Base-by-base conservation (phyloP, 495 filamentous ascomycete genomes). In the Daldinia bambusicola region DNA sequence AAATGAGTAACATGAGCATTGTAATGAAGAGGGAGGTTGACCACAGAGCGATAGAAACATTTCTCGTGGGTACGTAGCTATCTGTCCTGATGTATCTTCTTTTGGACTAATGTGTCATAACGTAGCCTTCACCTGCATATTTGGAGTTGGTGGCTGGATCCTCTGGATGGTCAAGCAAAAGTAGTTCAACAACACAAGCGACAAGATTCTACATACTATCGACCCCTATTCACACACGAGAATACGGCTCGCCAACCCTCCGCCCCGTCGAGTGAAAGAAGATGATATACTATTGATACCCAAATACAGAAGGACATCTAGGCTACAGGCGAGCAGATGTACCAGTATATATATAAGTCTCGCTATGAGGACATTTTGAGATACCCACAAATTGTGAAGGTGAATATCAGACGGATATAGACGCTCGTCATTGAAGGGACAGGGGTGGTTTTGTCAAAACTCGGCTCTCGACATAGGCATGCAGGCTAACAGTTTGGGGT, bases 61-160 rank as follows among this genome's bases (percentile, higher is more conserved):
- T 74, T 26, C 22, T 57, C 38, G 71, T 74, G 16, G 67, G 71
- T 71, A 51, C 60, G 71, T 67, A 3, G 8, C 1, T 6, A 1
- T 2, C 1, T 32, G 14, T 2, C 37, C 1, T 31, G 0, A 45
- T 9, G 9, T 36, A 10, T 26, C 8, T 36, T 37, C 60, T 36
- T 8, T 37, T 31, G 9, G 18, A 48, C 53, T 70, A 30, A 70
- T 45, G 10, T 58, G 8, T 34, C 22, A 36, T 50, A n/a, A 36
- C 40, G 1, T 16, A 74, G 71, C 38, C 2, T 48, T 67, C 14
- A 74, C 71, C 2, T 74, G 71, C 31, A 74, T 74, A 30, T 74
- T 74, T 60, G 71, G 71, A 18, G 52, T 74, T 59, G 71, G 71
- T 7, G 71, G 71, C 22, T 74, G 71, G 71, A 74, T 74, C 41